phyloP scores from a whole-genome alignment of 495 filamentous ascomycete genomes.

The Choiromyces venosus region DNA sequence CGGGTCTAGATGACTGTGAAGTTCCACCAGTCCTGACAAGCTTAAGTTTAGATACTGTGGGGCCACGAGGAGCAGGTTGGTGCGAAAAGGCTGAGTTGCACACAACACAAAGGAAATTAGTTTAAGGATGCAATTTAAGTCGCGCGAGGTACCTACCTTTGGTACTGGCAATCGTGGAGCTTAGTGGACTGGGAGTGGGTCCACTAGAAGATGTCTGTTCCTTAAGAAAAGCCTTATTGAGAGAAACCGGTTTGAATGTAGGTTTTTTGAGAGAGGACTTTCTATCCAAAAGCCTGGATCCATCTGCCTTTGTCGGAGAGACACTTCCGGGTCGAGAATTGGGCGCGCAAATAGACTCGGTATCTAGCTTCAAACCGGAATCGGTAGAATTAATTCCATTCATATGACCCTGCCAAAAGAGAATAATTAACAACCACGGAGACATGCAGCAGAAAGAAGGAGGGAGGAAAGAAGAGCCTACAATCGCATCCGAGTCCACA shows the following conservation, averaged over 20 bases:
- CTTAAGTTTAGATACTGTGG: constrained; percentile 36
- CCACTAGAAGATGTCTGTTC: constrained; percentile 48
- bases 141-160: constrained; percentile 30
- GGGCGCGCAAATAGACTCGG: constrained; percentile 20
- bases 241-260: constrained; percentile 89
- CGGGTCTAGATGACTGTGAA: constrained; percentile 42
- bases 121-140: constrained; percentile 8
- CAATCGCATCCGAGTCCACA: neutral
- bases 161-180: constrained; percentile 25
- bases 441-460: neutral
- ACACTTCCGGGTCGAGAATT: constrained; percentile 33
- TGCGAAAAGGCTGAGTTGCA: constrained; percentile 24
- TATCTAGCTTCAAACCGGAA: constrained; percentile 32
- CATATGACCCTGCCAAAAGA: constrained; percentile 29
- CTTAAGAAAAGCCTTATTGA: constrained; percentile 80
- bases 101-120: constrained; percentile 37
- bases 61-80: constrained; percentile 28
- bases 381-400: constrained; percentile 16
- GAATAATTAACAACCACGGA: constrained; percentile 15
- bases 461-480: neutral
- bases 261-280: constrained; percentile 71
- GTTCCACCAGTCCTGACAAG: constrained; percentile 34
- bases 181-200: constrained; percentile 27
- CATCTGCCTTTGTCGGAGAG: constrained; percentile 49
- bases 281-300: constrained; percentile 44